A percentile compares a stretch with the other conserved stretches of the same genome.
phyloP scores from a whole-genome alignment of 2,329 filamentous ascomycete genomes.

The Myriosclerotinia duriaeana region DNA sequence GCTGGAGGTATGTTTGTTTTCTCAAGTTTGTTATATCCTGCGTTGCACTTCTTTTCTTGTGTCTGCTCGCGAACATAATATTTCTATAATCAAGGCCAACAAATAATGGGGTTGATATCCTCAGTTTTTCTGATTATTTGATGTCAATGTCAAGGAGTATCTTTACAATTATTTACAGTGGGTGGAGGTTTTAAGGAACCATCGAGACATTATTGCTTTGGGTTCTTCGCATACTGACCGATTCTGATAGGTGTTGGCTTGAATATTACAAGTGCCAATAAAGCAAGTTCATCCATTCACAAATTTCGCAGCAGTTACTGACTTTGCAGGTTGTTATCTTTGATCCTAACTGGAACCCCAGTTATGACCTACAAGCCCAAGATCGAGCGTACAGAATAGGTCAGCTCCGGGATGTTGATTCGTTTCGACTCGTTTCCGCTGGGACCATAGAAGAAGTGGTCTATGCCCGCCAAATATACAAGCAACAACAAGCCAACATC shows the following conservation, averaged over 20 bases:
- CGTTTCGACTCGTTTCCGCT: slow-evolving; percentile 85
- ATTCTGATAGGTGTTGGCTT: slow-evolving; percentile 66
- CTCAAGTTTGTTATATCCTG: background rate
- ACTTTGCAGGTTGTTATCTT: slow-evolving; percentile 63
- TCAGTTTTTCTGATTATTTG: background rate
- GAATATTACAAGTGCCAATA: slow-evolving; percentile 97
- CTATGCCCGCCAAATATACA: slow-evolving; percentile 96
- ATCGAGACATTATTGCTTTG: too few relatives aligned
- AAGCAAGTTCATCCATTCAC: slow-evolving; percentile 54
- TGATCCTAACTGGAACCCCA: slow-evolving; percentile 96
- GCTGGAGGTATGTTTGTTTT: slow-evolving; percentile 59
- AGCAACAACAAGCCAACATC: slow-evolving; percentile 98
- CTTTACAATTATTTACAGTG: too few relatives aligned
- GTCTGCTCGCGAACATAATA: background rate
- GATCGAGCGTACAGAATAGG: slow-evolving; percentile 96
- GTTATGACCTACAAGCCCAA: slow-evolving; percentile 92
- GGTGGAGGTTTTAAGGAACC: background rate
- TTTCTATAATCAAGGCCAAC: background rate
- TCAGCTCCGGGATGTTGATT: slow-evolving; percentile 88
- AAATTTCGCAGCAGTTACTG: background rate
- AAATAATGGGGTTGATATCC: too few relatives aligned
- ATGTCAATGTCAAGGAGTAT: too few relatives aligned
- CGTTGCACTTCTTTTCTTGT: background rate
- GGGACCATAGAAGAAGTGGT: slow-evolving; percentile 97
- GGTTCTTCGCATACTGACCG: slow-evolving; percentile 3